Evolutionary conservation across 2,329 filamentous ascomycete species (phyloP), one percentile per base, ranked within the genome.

Genomic region (Microdochium nivale): DNA sequence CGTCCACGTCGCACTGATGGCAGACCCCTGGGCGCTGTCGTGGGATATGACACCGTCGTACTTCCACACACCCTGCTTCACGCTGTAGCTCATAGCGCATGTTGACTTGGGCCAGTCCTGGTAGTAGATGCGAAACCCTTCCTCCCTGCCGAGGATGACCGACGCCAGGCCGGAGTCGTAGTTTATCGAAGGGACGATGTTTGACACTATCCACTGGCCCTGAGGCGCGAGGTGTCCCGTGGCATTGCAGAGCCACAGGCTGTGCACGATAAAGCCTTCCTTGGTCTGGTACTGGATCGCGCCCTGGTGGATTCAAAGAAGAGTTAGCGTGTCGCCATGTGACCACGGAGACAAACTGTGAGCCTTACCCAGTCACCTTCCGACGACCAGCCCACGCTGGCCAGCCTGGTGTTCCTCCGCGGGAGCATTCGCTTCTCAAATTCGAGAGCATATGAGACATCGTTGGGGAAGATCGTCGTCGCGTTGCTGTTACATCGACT

Each of bases 101-200:
- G 63, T 55, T 8, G 51, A 50, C 27, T 51, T 56, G 25, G 62
- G 37, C 14, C 53, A 48, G 50, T 66, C 64, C 53, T 68, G 65
- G 49, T 58, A 67, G 56, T 63, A 68, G 3, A 67, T 49, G 3
- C 65, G 63, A 30, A 65, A 67, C 30, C 65, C 65, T 1, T 52
- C 48, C 1, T 54, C 51, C 3, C 35, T 49, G 13, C 60, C 60
- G 8, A 67, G 59, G 10, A 64, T 48, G 16, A 66, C 37, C 4
- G 58, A 57, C 2, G 60, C 52, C n/a, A 69, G 49, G 2, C 62
- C 64, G 1, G 65, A 63, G 46, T 61, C 52, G 33, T 33, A 25
- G 32, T 61, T 53, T 10, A 66, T 51, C n/a, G 54, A 46, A 2
- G 53, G 30, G 1, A 53, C 55, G 1, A 53, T 49, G 1, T 24